Conservation (phyloP, 345 rosid species). For the Kandelia obovata region DNA sequence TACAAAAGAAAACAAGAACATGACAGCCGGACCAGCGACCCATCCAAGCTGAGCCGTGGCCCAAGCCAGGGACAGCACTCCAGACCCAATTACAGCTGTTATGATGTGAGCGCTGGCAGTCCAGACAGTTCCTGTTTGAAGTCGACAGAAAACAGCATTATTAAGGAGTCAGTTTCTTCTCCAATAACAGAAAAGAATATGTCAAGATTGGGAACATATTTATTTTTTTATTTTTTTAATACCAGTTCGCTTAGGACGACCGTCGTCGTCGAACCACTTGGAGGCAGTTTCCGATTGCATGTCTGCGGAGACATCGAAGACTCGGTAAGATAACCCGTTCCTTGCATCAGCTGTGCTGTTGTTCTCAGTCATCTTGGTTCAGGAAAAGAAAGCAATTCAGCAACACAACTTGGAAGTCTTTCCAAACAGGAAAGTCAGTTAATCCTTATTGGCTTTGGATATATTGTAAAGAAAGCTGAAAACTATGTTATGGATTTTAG, state of each 20-base stretch:
- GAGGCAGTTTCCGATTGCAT: slow-evolving; percentile 39
- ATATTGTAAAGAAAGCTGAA: too few relatives aligned
- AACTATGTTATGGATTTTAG: background rate
- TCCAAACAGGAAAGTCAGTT: too few relatives aligned
- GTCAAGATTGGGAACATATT: background rate
- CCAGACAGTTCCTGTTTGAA: slow-evolving; percentile 50
- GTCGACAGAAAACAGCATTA: background rate
- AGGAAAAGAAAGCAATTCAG: background rate
- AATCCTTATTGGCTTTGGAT: too few relatives aligned
- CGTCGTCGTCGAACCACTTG: slow-evolving; percentile 78
- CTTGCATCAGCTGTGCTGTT: background rate
- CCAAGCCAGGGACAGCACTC: slow-evolving; percentile 75
- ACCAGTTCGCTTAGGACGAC: slow-evolving; percentile 73
- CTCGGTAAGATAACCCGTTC: slow-evolving; percentile 7
- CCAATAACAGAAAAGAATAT: background rate
- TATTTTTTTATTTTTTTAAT: background rate
- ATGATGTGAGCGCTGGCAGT: slow-evolving; percentile 76
- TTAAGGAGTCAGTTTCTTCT: background rate
- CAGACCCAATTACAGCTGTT: slow-evolving; percentile 83
- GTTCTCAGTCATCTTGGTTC: slow-evolving; percentile 13
- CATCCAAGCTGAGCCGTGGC: slow-evolving; percentile 76
- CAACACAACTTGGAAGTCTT: too few relatives aligned
- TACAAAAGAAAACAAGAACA: slow-evolving; percentile 66
- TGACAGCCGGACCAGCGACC: slow-evolving; percentile 63
- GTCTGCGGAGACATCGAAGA: slow-evolving; percentile 34